Base-by-base conservation (phyloP, 2,329 filamentous ascomycete genomes). In the Trichoderma atroviride region DNA sequence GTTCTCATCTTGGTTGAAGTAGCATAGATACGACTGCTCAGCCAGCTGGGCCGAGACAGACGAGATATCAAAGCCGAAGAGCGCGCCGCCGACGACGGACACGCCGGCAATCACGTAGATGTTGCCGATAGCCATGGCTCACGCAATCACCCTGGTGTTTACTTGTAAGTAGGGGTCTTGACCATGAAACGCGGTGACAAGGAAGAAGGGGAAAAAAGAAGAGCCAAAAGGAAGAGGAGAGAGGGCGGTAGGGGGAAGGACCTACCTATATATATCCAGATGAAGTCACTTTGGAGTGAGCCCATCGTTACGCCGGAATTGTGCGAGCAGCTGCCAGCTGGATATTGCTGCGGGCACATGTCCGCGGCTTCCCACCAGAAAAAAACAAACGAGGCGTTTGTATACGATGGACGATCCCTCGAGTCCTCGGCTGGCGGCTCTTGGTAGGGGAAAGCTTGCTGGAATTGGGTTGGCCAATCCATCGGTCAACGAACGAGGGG, bases 1-100 rank as follows among this genome's bases (percentile, higher is more conserved):
- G 0, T 76, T 70, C 4, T 76, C 76, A 0, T 78, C 78, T 33
- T 81, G 77, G 65, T 81, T 81, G 72, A 81, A 81, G 69, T 80
- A 81, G 66, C 79, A 81, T 50, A 75, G 76, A 66, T 81, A 81
- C 27, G 78, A 77, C 62, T 80, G 77, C 72, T 78, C 77, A 57
- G 76, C 76, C 29, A 77, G 71, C 73, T 78, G 76, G 69, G 85
- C 86, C 4, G 84, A 85, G 80, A 88, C 85, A 68, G 85, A 87
- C 40, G 83, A 84, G 70, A 88, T 87, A 72, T 87, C 86, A 75
- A 88, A 88, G 71, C 84, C 84, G 74, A 86, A 86, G 62, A 82
- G 77, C 72, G 78, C 79, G 70, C 80, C 80, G 70, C 80, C 80
- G 31, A 81, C 77, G 72, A 81, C 81, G 72, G 78, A 72, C 70